Percentiles rank a stretch among this genome's conserved stretches.
phyloP scores from a whole-genome alignment of 139 green algal species.

The Dunaliella primolecta region DNA sequence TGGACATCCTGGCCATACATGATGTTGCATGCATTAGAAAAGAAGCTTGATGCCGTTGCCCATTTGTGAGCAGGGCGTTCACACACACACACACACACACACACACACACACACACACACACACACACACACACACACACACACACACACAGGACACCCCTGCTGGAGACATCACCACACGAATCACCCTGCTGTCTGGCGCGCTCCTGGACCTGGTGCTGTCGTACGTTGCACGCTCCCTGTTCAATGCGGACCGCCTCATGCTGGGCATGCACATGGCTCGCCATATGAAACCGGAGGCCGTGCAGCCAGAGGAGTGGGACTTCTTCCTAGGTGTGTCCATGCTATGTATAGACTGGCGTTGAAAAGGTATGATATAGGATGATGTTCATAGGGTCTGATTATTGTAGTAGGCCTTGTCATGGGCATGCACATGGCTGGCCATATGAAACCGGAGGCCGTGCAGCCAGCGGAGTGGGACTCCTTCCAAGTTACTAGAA shows the following conservation, averaged over 20 bases:
- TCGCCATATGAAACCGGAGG: conserved; percentile 35
- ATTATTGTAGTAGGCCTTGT: conserved; percentile 75
- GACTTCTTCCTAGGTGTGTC: conserved; percentile 47
- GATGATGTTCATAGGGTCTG: conserved; percentile 38
- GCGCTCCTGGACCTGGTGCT: conserved; percentile 61
- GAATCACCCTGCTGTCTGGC: conserved; percentile 52
- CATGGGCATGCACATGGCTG: conserved; percentile 69
- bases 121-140: background rate
- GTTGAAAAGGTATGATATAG: background rate
- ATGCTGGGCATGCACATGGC: conserved; percentile 73
- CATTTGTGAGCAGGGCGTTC: background rate
- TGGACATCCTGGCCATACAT: too few relatives aligned
- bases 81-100: background rate
- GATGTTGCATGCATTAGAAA: background rate
- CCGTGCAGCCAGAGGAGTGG: conserved; percentile 56
- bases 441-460: conserved; percentile 37
- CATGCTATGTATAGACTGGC: background rate
- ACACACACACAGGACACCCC: conserved; percentile 20
- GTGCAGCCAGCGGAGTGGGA: conserved; percentile 54
- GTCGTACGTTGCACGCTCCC: conserved; percentile 50
- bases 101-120: background rate
- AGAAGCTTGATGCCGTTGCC: background rate
- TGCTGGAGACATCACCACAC: conserved; percentile 31
- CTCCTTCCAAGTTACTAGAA: conserved; percentile 44
- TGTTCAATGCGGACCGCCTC: conserved; percentile 77